These are phyloP conservation scores for Linaria vulgaris DNA, from an alignment of 257 asterid species.

Conservation along the genomic window DNA sequence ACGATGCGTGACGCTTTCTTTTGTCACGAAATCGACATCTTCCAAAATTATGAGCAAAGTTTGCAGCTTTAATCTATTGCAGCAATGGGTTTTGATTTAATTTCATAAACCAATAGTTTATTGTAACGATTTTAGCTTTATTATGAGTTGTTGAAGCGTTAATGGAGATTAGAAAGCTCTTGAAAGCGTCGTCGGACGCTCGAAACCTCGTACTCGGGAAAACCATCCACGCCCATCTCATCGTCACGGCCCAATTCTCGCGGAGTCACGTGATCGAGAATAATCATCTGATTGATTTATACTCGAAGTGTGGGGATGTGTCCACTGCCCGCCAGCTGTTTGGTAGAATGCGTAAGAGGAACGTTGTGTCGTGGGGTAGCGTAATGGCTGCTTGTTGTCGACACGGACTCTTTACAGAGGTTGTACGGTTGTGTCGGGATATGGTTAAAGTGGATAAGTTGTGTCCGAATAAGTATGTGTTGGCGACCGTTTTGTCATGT, in stretches of 20 bases:
- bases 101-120: too few relatives aligned
- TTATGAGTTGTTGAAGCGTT: too few relatives aligned
- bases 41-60: too few relatives aligned
- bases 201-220: slow-evolving; percentile 56
- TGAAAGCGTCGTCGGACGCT: slow-evolving; percentile 52
- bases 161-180: slow-evolving; percentile 41
- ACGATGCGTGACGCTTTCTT: too few relatives aligned
- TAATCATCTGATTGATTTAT: slow-evolving; percentile 60
- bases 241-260: slow-evolving; percentile 45
- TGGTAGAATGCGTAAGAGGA: slow-evolving; percentile 65
- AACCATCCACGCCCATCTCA: slow-evolving; percentile 65
- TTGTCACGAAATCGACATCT: too few relatives aligned
- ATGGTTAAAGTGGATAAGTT: slow-evolving; percentile 51
- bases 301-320: slow-evolving; percentile 58
- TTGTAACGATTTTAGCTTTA: too few relatives aligned
- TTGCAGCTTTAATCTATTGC: too few relatives aligned
- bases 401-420: slow-evolving; percentile 43
- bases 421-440: slow-evolving; percentile 42
- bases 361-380: slow-evolving; percentile 71
- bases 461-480: slow-evolving; percentile 56
- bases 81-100: too few relatives aligned
- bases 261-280: slow-evolving; percentile 49
- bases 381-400: slow-evolving; percentile 71
- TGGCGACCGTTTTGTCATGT: slow-evolving; percentile 67
- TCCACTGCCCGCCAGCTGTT: slow-evolving; percentile 59